These are phyloP conservation scores for Babesia bovis DNA, from an alignment of 169 alveolate species.

Conservation along the genomic window DNA sequence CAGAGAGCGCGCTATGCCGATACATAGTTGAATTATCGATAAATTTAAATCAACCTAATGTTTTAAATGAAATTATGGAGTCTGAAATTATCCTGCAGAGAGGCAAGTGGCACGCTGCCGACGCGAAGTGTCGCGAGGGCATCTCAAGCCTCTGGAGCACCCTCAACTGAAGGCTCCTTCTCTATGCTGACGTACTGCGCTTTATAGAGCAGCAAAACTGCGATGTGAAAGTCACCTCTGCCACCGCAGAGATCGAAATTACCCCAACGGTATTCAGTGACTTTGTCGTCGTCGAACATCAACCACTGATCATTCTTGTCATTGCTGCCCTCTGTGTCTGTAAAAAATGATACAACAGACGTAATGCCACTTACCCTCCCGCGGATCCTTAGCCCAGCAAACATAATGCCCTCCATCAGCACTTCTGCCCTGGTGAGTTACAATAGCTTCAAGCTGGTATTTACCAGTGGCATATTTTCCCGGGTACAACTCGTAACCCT, in stretches of 20 bases:
- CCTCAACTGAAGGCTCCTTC: background rate
- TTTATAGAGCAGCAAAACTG: slow-evolving; percentile 81
- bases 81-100: no score
- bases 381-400: slow-evolving; percentile 88
- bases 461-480: slow-evolving; percentile 84
- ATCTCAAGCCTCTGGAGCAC: no score
- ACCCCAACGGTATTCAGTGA: slow-evolving; percentile 77
- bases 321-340: background rate
- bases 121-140: no score
- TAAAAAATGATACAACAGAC: background rate
- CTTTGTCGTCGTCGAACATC: slow-evolving; percentile 87
- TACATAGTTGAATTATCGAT: background rate
- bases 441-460: slow-evolving; percentile 90
- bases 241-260: slow-evolving; percentile 88
- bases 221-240: slow-evolving; percentile 87
- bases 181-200: slow-evolving; percentile 48
- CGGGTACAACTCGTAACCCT: slow-evolving; percentile 61
- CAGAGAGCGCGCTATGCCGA: background rate
- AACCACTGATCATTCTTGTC: slow-evolving; percentile 68
- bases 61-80: no score
- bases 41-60: no score
- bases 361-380: slow-evolving; percentile 13
- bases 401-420: slow-evolving; percentile 97
- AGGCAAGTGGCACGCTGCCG: no score
- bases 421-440: slow-evolving; percentile 97